Conservation (phyloP, 495 filamentous ascomycete species). For the Penicillium taxi region DNA sequence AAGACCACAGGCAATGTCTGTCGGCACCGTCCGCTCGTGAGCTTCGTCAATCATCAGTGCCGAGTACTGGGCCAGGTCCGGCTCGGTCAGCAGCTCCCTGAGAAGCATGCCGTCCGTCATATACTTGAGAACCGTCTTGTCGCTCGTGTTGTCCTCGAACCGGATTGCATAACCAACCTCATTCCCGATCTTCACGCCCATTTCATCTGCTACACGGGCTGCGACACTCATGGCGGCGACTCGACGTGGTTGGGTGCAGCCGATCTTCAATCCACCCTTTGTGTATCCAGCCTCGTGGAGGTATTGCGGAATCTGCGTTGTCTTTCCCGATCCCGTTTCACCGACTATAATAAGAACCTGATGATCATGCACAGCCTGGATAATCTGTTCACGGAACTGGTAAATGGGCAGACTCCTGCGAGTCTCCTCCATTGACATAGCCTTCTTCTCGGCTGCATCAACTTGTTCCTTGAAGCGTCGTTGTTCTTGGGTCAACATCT, state of each 20-base stretch:
- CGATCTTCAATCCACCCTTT: slow-evolving; percentile 52
- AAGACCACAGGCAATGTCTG: slow-evolving; percentile 84
- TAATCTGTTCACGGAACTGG: slow-evolving; percentile 65
- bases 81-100: slow-evolving; percentile 84
- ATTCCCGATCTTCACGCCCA: slow-evolving; percentile 83
- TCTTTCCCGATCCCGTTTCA: slow-evolving; percentile 84
- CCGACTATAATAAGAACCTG: slow-evolving; percentile 84
- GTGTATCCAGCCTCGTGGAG: slow-evolving; percentile 85
- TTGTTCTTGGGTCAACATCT: slow-evolving; percentile 70
- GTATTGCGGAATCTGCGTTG: slow-evolving; percentile 83
- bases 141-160: slow-evolving; percentile 88
- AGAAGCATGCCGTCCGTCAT: slow-evolving; percentile 98
- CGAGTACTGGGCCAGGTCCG: slow-evolving; percentile 75
- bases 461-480: slow-evolving; percentile 68
- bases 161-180: slow-evolving; percentile 94
- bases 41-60: slow-evolving; percentile 96
- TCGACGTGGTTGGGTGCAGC: slow-evolving; percentile 73
- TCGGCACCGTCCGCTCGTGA: slow-evolving; percentile 86
- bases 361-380: slow-evolving; percentile 67
- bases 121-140: slow-evolving; percentile 91
- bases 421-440: slow-evolving; percentile 79
- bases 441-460: slow-evolving; percentile 79
- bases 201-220: slow-evolving; percentile 87
- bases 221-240: slow-evolving; percentile 97
- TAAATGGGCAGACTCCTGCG: slow-evolving; percentile 88